Conservation (phyloP, 495 filamentous ascomycete genomes). For the Apiosordaria backusii region DNA sequence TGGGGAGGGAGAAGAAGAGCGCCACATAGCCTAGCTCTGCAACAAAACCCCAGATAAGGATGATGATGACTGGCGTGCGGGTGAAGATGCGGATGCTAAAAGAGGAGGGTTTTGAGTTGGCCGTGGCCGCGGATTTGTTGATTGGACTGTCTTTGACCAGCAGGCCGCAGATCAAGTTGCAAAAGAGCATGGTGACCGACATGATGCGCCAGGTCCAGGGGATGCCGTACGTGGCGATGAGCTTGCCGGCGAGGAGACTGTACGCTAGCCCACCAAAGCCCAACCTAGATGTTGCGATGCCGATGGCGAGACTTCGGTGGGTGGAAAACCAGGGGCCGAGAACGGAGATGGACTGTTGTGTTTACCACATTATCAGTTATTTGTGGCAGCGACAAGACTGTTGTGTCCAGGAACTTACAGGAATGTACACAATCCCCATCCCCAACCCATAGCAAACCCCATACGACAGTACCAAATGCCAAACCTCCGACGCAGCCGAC, state of each 20-base stretch:
- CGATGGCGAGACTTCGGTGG: constrained; percentile 61
- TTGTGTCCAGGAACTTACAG: constrained; percentile 15
- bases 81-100: background rate
- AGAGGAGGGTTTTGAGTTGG: constrained; percentile 38
- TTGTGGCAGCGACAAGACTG: background rate
- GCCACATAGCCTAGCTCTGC: constrained; percentile 66
- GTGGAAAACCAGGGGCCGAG: constrained; percentile 69
- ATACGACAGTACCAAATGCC: constrained; percentile 67
- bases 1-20: constrained; percentile 60
- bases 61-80: constrained; percentile 33
- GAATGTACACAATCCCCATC: constrained; percentile 70
- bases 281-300: constrained; percentile 61
- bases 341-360: constrained; percentile 52
- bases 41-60: constrained; percentile 62
- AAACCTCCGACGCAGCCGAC: constrained; percentile 56
- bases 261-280: constrained; percentile 64
- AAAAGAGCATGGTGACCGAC: constrained; percentile 47
- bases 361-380: background rate
- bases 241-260: constrained; percentile 45
- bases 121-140: constrained; percentile 29
- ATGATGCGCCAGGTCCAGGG: constrained; percentile 60
- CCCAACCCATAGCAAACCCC: constrained; percentile 69
- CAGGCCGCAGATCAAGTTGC: constrained; percentile 51
- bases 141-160: constrained; percentile 49
- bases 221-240: constrained; percentile 53